Base-by-base conservation (phyloP, 2,329 filamentous ascomycete species). In the Coniochaeta sp. region DNA sequence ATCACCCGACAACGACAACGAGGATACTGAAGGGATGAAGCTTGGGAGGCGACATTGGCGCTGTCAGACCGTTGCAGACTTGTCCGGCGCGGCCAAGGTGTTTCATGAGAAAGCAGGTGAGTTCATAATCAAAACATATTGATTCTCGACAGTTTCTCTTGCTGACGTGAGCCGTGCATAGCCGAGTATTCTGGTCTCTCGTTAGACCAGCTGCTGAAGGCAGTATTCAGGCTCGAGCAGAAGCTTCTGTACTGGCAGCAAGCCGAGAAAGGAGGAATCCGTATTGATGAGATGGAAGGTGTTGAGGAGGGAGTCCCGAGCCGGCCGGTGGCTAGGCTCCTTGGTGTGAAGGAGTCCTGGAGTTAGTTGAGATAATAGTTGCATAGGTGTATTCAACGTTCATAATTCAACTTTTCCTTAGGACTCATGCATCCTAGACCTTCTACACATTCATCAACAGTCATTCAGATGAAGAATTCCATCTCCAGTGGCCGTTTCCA, bases 201-300 rank as follows among this genome's bases (percentile, higher is more conserved):
- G 0, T 22, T 76, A 5, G 57, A 58, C 9, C 72, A 69, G 11
- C 64, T 79, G 7, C 64, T 77, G 14, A 66, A 67, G 12, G 72
- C 73, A 8, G 73, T 76, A 5, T 64, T 64, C 43, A 71, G 70
- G 19, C 66, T 79, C 1, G 77, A 79, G 59, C 66, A 66, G 56
- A 68, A 69, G 33, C 66, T 79, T 44, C 62, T 71, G 47, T 44
- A 67, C 1, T 77, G 74, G 76, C 70, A 68, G 38, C 62, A 59
- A 17, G 67, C 61, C 28, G 65, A 68, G 57, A 67, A 66, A 43
- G 59, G 66, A 47, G 66, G 64, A 8, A 50, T 93, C 83, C 78
- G 75, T 2, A 74, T 79, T 6, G 74, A 79, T 24, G 81, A 89
- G 60, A 73, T 91, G 47, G 85, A 90, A 65, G 77, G 26, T 6